Conservation (phyloP, 2,329 filamentous ascomycete genomes). For the Lomentospora prolificans region DNA sequence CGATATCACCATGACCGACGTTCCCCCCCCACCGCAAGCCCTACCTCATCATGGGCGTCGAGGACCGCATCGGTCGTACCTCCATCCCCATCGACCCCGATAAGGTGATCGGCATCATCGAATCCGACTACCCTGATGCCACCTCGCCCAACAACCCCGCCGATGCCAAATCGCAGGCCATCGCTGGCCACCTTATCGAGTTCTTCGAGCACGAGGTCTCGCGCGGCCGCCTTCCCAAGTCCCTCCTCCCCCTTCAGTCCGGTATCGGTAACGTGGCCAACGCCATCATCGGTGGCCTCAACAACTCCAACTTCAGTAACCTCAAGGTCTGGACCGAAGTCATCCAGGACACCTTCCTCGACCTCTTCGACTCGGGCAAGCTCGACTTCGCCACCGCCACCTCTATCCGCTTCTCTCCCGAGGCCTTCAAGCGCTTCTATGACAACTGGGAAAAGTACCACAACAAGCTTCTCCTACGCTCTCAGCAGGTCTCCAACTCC, state of each 20-base stretch:
- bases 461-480: slow-evolving; percentile 73
- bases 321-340: slow-evolving; percentile 92
- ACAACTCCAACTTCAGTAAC: slow-evolving; percentile 73
- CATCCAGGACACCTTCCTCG: slow-evolving; percentile 84
- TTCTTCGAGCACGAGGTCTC: slow-evolving; percentile 75
- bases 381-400: slow-evolving; percentile 86
- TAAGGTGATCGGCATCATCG: slow-evolving; percentile 74
- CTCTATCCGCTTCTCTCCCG: slow-evolving; percentile 81
- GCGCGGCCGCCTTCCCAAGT: slow-evolving; percentile 65
- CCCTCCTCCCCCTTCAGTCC: slow-evolving; percentile 72
- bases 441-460: slow-evolving; percentile 72
- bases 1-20: slow-evolving; percentile 82
- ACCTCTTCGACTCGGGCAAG: slow-evolving; percentile 80
- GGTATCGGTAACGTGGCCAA: slow-evolving; percentile 93
- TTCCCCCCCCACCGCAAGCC: slow-evolving; percentile 74
- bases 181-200: slow-evolving; percentile 73
- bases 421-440: slow-evolving; percentile 88
- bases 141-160: slow-evolving; percentile 66
- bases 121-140: slow-evolving; percentile 73
- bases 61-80: slow-evolving; percentile 76
- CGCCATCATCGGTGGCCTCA: slow-evolving; percentile 76
- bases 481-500: slow-evolving; percentile 81
- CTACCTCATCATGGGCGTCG: slow-evolving; percentile 73
- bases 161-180: slow-evolving; percentile 61
- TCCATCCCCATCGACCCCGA: slow-evolving; percentile 79